phyloP scores from a whole-genome alignment of 2,329 filamentous ascomycete genomes.

The Colletotrichum truncatum region DNA sequence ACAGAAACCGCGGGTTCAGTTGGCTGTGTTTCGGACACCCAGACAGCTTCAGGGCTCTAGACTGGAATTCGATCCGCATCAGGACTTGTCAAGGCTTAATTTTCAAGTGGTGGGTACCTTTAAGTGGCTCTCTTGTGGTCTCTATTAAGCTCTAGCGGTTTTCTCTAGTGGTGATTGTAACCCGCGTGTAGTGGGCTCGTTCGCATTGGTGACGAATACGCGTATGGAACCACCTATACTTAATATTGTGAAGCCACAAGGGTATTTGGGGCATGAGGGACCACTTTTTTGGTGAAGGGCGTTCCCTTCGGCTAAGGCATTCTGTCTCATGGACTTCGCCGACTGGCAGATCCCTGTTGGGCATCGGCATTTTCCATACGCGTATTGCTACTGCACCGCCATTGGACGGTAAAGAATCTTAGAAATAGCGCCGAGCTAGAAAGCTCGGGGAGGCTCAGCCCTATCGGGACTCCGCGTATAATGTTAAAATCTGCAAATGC shows the following conservation, averaged over 20 bases:
- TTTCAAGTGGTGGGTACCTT: not conserved
- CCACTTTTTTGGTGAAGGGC: not conserved
- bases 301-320: slow-evolving; percentile 4
- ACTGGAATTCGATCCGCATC: not conserved
- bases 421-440: not conserved
- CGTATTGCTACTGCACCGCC: slow-evolving; percentile 1
- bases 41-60: no score
- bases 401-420: not conserved
- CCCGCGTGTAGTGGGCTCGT: not conserved
- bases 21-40: not conserved
- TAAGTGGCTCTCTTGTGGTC: no score
- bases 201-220: slow-evolving; percentile 22
- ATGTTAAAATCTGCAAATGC: slow-evolving; percentile 17
- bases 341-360: not conserved
- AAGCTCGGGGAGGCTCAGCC: slow-evolving; percentile 13
- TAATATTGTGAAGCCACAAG: not conserved
- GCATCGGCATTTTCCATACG: not conserved
- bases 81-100: not conserved
- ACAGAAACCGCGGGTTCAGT: not conserved
- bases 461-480: slow-evolving; percentile 21
- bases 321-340: not conserved
- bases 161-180: not conserved
- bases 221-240: slow-evolving; percentile 4
- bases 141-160: no score
- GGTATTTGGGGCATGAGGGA: no score